Conservation (phyloP, 164 flowering plant species). For the Taxillus chinensis region DNA sequence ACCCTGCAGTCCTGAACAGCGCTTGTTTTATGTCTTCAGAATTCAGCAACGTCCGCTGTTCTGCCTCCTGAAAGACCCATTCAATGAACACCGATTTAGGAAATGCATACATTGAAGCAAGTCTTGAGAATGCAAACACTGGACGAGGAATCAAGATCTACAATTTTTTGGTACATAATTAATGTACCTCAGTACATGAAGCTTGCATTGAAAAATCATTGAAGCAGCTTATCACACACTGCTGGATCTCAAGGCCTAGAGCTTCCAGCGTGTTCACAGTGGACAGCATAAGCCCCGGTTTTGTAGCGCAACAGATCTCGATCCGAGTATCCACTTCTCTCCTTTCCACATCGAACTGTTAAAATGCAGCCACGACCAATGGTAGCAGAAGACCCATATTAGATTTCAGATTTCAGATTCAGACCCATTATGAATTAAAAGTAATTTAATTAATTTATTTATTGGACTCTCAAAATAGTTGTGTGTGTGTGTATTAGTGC, state of each 20-base stretch:
- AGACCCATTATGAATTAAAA: too few relatives aligned
- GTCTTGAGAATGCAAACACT: too few relatives aligned
- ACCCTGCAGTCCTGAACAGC: neutral
- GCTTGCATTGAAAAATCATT: slow-evolving; percentile 4
- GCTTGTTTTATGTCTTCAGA: slow-evolving; percentile 3
- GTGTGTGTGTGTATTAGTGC: too few relatives aligned
- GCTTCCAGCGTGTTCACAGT: slow-evolving; percentile 2
- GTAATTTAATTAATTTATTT: too few relatives aligned
- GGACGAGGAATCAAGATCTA: too few relatives aligned
- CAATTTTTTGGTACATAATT: neutral
- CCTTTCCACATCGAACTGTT: slow-evolving; percentile 3
- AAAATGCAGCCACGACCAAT: too few relatives aligned
- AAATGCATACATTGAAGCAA: too few relatives aligned
- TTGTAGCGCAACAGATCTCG: slow-evolving; percentile 1
- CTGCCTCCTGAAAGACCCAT: neutral
- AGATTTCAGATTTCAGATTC: too few relatives aligned
- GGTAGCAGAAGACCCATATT: too few relatives aligned
- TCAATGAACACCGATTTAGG: too few relatives aligned
- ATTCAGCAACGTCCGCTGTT: neutral
- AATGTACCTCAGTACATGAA: neutral
- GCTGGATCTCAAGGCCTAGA: slow-evolving; percentile 1
- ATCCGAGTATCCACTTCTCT: neutral
- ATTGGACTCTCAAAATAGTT: too few relatives aligned
- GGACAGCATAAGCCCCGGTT: neutral
- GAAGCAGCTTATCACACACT: slow-evolving; percentile 2